These are phyloP conservation scores for Peterozyma toletana DNA, from an alignment of 805 yeast genomes.

Conservation along the genomic window DNA sequence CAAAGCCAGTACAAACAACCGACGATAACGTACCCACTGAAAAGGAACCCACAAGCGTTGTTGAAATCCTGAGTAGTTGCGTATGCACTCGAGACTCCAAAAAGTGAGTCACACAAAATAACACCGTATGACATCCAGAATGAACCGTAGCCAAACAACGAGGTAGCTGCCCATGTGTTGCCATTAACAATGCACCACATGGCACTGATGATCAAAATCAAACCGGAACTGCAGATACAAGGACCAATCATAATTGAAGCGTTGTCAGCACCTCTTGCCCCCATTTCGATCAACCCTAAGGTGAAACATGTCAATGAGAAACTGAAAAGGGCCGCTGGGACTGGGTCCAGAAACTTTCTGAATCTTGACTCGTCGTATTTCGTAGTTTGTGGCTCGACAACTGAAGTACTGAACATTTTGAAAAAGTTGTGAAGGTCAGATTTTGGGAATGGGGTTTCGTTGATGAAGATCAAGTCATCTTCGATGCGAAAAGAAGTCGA, in stretches of 20 bases:
- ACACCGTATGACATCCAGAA: constrained; percentile 46
- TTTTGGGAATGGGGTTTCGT: constrained; percentile 34
- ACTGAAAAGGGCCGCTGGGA: constrained; percentile 45
- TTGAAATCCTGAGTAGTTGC: constrained; percentile 18
- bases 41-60: constrained; percentile 39
- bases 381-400: constrained; percentile 33
- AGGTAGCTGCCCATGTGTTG: constrained; percentile 48
- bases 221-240: constrained; percentile 40
- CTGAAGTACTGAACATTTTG: constrained; percentile 52
- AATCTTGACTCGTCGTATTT: constrained; percentile 13
- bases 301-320: constrained; percentile 39
- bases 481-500: constrained; percentile 25
- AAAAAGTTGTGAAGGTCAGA: constrained; percentile 36
- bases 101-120: constrained; percentile 27
- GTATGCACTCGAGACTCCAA: constrained; percentile 34
- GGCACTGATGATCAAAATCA: constrained; percentile 41
- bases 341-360: constrained; percentile 31
- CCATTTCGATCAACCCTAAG: constrained; percentile 35
- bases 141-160: constrained; percentile 44
- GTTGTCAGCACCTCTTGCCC: constrained; percentile 34
- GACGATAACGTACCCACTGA: constrained; percentile 47
- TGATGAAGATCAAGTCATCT: constrained; percentile 31
- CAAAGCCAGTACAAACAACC: constrained; percentile 35
- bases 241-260: constrained; percentile 38
- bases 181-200: constrained; percentile 41